A percentile compares a stretch with the other conserved stretches of the same genome.
These are phyloP conservation scores for Alopecurus myosuroides DNA, from an alignment of 176 grass and related monocot species.

Conservation along the genomic window DNA sequence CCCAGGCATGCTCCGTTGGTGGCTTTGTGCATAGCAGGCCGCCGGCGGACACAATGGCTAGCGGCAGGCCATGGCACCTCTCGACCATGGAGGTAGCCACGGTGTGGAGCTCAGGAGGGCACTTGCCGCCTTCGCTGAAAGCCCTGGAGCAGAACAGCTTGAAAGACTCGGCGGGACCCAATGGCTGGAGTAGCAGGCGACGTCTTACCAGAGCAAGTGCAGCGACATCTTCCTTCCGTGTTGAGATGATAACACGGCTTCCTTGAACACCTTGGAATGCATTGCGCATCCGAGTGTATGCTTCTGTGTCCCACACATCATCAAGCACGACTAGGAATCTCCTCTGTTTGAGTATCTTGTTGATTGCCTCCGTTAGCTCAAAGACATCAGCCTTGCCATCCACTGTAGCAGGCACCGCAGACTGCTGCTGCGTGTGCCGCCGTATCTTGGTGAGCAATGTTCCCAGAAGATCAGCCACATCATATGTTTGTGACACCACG, in stretches of 20 bases:
- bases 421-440: not conserved
- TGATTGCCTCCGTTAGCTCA: not conserved
- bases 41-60: too few relatives aligned
- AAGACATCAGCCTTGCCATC: not conserved
- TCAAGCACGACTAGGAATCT: not conserved
- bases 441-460: not conserved
- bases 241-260: not conserved
- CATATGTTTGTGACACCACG: not conserved
- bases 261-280: not conserved
- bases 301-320: not conserved
- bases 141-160: not conserved
- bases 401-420: not conserved
- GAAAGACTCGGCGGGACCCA: not conserved
- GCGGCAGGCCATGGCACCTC: too few relatives aligned
- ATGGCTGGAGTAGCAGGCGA: constrained; percentile 10
- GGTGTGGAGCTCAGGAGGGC: too few relatives aligned
- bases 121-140: not conserved
- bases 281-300: not conserved
- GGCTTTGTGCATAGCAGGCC: too few relatives aligned
- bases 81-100: too few relatives aligned
- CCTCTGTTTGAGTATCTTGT: not conserved
- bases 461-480: not conserved
- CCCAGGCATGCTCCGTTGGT: too few relatives aligned
- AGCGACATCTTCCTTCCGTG: not conserved
- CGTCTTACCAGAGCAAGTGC: not conserved